Base-by-base conservation (phyloP, 2,329 filamentous ascomycete species). In the Aschersonia sp. region DNA sequence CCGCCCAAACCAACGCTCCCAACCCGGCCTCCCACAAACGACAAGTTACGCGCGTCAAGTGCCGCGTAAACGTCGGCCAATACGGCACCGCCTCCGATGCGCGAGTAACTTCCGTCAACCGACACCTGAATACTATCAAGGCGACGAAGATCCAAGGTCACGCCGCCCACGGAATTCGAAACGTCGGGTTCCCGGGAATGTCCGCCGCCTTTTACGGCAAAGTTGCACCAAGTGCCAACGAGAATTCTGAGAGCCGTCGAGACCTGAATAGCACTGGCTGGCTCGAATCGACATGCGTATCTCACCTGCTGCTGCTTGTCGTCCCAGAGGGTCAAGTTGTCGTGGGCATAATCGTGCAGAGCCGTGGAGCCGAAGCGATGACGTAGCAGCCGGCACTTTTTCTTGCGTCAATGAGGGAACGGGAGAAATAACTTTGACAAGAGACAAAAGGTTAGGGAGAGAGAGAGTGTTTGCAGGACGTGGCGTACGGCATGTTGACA, bases 11-110 rank as follows among this genome's bases (percentile, higher is more conserved):
- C 60, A 5, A 62, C 59, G 22, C 56, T 52, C 0, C 64, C 58
- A 10, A 63, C 61, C 12, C 72, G 62, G 1, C 70, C 71, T 1
- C 71, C 71, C 0, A 65, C 60, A 3, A 70, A 68, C 1, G 63
- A 59, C 11, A 70, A 54, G 1, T 61, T 61, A 31, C 65, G 52
- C 5, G 58, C 54, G 31, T 56, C 53, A 9, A 62, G 46, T 44
- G 49, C 48, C 9, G 50, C 45, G 11, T 54, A 58, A 11, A 59
- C 54, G 3, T 56, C 47, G 3, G 45, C 41, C 72, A 71, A 75
- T 8, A 64, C 57, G 35, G 63, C 61, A 4, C 70, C 73, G 1
- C 65, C 55, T 0, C 71, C 71, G 11, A 75, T 58, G 12, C 58
- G 62, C 5, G 67, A 65, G 2, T 60, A 63, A 2, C 60, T 59